Evolutionary conservation across 257 asterid genomes (phyloP).

Genomic region (Solanum peruvianum): DNA sequence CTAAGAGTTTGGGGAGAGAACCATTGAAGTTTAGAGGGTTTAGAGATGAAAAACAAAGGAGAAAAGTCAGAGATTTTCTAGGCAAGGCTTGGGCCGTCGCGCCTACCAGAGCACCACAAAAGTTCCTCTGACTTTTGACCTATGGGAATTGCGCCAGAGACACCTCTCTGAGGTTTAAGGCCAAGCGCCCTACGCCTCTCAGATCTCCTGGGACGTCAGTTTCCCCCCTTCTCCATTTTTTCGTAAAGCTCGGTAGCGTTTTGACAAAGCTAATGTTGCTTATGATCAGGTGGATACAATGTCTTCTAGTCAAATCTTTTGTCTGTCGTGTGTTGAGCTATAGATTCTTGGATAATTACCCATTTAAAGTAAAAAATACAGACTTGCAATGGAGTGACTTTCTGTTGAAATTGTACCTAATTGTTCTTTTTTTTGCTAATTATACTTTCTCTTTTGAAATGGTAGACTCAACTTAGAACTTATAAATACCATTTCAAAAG

Average conservation of each 20-base stretch:
- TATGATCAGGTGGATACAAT: conserved; percentile 75
- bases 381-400: not conserved
- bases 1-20: no score
- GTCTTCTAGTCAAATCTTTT: not conserved
- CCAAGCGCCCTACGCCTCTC: no score
- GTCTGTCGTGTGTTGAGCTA: not conserved
- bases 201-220: no score
- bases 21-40: no score
- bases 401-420: not conserved
- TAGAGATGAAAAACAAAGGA: no score
- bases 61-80: no score
- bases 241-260: conserved; percentile 96
- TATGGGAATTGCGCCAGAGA: no score
- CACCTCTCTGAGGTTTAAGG: no score
- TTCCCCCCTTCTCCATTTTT: not conserved
- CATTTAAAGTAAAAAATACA: not conserved
- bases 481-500: not conserved
- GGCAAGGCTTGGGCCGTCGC: no score
- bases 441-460: not conserved
- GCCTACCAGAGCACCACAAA: no score
- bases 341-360: not conserved
- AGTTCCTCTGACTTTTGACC: no score
- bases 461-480: not conserved
- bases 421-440: not conserved
- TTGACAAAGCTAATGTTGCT: conserved; percentile 75